Evolutionary conservation across 1,284 basidiomycete species (phyloP).

Genomic region (Tylopilus microsporus): DNA sequence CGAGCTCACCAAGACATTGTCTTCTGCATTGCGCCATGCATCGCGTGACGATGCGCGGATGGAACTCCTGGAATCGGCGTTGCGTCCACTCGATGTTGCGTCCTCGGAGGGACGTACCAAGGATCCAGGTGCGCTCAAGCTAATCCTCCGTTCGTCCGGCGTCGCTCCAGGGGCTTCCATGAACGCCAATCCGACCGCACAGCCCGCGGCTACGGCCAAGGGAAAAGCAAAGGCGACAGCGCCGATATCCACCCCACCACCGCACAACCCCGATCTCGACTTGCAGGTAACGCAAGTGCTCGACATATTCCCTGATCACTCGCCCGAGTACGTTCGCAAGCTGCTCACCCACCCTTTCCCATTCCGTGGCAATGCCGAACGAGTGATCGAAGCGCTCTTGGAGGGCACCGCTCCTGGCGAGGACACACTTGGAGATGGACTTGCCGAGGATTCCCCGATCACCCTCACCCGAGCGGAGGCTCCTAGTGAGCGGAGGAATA

Average conservation of each 20-base stretch:
- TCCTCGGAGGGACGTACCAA: conserved; percentile 22
- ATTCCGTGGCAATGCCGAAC: conserved; percentile 51
- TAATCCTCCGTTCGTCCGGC: conserved; percentile 59
- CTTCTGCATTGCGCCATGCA: conserved; percentile 40
- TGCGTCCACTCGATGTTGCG: conserved; percentile 38
- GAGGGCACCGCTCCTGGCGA: conserved; percentile 60
- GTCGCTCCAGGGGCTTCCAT: conserved; percentile 29
- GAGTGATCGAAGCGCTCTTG: conserved; percentile 62
- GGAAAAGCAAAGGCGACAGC: conserved; percentile 32
- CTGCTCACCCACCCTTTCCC: conserved; percentile 49
- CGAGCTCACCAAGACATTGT: conserved; percentile 48
- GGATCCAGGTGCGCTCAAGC: conserved; percentile 53
- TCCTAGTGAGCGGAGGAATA: conserved; percentile 52
- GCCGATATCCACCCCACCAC: conserved; percentile 3
- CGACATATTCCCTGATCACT: conserved; percentile 63
- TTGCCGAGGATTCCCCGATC: neutral
- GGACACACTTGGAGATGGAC: conserved; percentile 31
- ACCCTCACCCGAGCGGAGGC: neutral
- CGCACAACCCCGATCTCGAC: conserved; percentile 44
- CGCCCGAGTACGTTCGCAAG: conserved; percentile 50
- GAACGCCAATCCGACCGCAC: conserved; percentile 10
- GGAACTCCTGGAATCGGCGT: conserved; percentile 49
- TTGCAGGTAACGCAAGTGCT: conserved; percentile 60
- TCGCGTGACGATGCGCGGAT: conserved; percentile 53
- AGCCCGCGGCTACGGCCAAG: conserved; percentile 33